A percentile compares a stretch with the other conserved stretches of the same genome.
Evolutionary conservation across 1,284 basidiomycete species (phyloP).

Genomic region (Spongispora temasekensis): DNA sequence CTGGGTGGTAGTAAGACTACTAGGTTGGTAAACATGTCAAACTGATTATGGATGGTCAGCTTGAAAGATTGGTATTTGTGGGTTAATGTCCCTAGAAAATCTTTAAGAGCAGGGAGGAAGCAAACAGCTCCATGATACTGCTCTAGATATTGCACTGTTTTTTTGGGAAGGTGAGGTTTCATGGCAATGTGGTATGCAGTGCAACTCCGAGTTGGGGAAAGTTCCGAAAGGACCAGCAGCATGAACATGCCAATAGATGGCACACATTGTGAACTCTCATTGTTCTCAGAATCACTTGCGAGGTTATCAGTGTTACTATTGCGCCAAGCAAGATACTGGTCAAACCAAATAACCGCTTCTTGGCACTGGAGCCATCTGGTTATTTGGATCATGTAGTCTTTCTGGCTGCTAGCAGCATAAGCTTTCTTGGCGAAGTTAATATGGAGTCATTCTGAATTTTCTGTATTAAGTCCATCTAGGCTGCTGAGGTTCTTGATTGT

Average conservation of each 20-base stretch:
- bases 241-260: too few relatives aligned
- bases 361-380: neutral
- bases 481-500: neutral
- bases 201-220: neutral
- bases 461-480: too few relatives aligned
- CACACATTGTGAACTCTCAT: too few relatives aligned
- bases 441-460: neutral
- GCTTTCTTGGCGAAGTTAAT: neutral
- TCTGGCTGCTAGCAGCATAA: neutral
- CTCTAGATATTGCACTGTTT: neutral
- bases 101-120: neutral
- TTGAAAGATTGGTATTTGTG: neutral
- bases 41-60: neutral
- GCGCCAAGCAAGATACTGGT: too few relatives aligned
- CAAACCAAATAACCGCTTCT: neutral
- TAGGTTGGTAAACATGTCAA: conserved; percentile 2
- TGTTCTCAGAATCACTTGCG: neutral
- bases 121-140: neutral
- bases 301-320: neutral
- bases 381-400: neutral
- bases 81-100: neutral
- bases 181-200: neutral
- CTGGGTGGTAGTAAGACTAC: neutral
- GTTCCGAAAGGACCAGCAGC: neutral
- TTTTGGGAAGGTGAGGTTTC: neutral